Base-by-base conservation (phyloP, 768 basidiomycete species). In the Boletus barrowsii region DNA sequence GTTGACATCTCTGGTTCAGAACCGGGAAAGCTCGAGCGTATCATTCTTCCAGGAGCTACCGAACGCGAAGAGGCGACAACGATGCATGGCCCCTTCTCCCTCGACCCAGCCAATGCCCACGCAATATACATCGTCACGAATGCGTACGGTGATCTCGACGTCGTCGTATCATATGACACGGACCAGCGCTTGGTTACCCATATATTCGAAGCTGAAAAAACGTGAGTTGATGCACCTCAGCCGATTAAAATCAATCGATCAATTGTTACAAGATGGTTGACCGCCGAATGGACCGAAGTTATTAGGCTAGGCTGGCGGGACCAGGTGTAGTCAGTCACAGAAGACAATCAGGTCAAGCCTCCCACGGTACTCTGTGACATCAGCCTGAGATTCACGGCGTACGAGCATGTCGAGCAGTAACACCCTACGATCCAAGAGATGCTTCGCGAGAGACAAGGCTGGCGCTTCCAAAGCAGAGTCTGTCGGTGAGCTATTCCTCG, bases 351-450 rank as follows among this genome's bases (percentile, higher is more conserved):
- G n/a, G n/a, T n/a, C n/a, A n/a, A n/a, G n/a, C 8, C 44, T 59
- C 57, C 42, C 57, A 59, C 57, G 47, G 24, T 37, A 14, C 17
- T 18, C n/a, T n/a, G 35, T 36, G 13, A 36, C 35, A 36, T 13
- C 29, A n/a, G n/a, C n/a, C n/a, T n/a, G n/a, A 14, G 47, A 39
- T 11, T 40, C 51, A 55, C 46, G 46, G 7, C 9, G 53, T 22
- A 46, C 55, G 33, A 57, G 58, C 58, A 82, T 77, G 71, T 64
- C 65, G 40, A 64, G 47, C 47, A 62, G 15, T 42, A 64, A 51
- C 49, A 32, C 13, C 10, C 43, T 58, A 81, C 54, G 87, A 91
- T 68, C 86, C 88, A 14, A 77, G 88, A 53, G 84, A 90, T 60
- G 57, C 81, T 29, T 78, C 83, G 11, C 78, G 83, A 10, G 89